Percentiles rank a stretch among this genome's conserved stretches.
Evolutionary conservation across 306 rosid genomes (phyloP).

Genomic region (Aeschynomene evenia): DNA sequence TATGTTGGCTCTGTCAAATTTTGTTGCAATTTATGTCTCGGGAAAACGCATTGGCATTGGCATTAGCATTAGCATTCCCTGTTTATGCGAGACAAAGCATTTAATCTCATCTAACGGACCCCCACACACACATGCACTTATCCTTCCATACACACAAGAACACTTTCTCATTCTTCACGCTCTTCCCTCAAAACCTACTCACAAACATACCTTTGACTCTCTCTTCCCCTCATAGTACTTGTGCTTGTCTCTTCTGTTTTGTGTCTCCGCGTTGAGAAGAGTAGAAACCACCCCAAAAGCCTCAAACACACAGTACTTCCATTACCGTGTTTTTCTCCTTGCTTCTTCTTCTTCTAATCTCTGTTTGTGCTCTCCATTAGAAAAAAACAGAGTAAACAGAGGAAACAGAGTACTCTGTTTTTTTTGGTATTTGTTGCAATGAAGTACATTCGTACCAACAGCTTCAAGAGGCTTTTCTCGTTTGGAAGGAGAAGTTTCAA

Average conservation of each 20-base stretch:
- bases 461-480: constrained; percentile 79
- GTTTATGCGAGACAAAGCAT: constrained; percentile 34
- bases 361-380: constrained; percentile 35
- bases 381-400: too few relatives aligned
- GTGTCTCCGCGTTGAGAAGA: neutral
- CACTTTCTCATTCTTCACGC: constrained; percentile 26
- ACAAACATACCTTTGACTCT: constrained; percentile 36
- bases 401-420: constrained; percentile 48
- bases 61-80: constrained; percentile 1
- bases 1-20: neutral
- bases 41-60: neutral
- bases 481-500: constrained; percentile 49
- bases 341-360: constrained; percentile 4
- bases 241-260: neutral
- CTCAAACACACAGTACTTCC: neutral
- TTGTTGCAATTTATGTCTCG: neutral
- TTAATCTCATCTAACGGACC: constrained; percentile 19
- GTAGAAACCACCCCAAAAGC: neutral
- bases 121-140: constrained; percentile 17
- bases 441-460: constrained; percentile 66
- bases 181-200: constrained; percentile 9
- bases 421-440: constrained; percentile 36
- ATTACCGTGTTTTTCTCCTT: too few relatives aligned
- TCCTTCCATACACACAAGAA: neutral
- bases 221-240: constrained; percentile 22